A percentile compares a stretch with the other conserved stretches of the same genome.
Conservation (phyloP, 148 eudicot species). For the Limonium bicolor region DNA sequence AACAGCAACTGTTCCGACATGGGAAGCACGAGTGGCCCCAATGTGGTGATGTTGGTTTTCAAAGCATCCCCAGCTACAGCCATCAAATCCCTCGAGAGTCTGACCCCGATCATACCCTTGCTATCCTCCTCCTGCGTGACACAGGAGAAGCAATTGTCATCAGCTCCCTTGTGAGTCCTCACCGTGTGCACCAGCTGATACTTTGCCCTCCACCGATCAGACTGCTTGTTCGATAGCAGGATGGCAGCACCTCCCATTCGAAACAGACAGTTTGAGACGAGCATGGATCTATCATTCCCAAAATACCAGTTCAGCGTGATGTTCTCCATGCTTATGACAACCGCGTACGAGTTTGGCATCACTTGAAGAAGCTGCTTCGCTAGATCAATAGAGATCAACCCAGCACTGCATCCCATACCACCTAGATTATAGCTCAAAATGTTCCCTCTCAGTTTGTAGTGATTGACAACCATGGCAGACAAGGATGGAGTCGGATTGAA, state of each 20-base stretch:
- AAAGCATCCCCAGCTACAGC: constrained; percentile 36
- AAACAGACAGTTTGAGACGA: constrained; percentile 34
- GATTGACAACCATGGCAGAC: constrained; percentile 30
- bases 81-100: constrained; percentile 32
- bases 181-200: constrained; percentile 30
- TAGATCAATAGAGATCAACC: constrained; percentile 36
- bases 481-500: constrained; percentile 39
- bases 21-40: constrained; percentile 32
- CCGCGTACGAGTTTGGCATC: constrained; percentile 28
- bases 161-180: constrained; percentile 34
- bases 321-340: constrained; percentile 35
- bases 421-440: constrained; percentile 35
- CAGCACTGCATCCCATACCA: constrained; percentile 45
- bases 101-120: constrained; percentile 21
- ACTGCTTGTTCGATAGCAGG: constrained; percentile 24
- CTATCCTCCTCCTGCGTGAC: constrained; percentile 30
- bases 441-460: constrained; percentile 33
- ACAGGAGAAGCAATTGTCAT: constrained; percentile 28
- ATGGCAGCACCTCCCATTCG: constrained; percentile 38
- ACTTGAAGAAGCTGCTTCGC: constrained; percentile 37
- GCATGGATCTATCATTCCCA: constrained; percentile 36
- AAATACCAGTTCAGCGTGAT: constrained; percentile 37
- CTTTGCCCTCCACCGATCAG: constrained; percentile 24
- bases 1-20: constrained; percentile 32
- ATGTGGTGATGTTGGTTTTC: constrained; percentile 33